Percentiles rank a stretch among this genome's conserved stretches.
Conservation (phyloP, 75 land plant genomes). For the Gnetum montanum region DNA sequence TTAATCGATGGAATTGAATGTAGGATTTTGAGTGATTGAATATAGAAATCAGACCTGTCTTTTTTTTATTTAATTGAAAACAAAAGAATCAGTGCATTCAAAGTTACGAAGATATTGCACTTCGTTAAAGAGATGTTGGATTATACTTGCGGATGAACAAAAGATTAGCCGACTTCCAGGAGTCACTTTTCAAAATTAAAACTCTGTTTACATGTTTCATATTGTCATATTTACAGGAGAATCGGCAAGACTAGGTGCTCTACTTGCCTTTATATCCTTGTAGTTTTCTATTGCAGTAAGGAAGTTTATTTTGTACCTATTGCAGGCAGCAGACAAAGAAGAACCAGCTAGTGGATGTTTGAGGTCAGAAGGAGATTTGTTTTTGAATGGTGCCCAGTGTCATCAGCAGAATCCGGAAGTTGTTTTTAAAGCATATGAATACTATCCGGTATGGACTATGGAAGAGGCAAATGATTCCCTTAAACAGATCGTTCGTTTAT, state of each 20-base stretch:
- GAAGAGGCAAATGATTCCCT: constrained; percentile 41
- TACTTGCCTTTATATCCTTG: background rate
- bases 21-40: too few species aligned
- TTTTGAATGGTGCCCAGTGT: constrained; percentile 53
- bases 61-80: too few species aligned
- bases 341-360: constrained; percentile 36
- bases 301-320: too few species aligned
- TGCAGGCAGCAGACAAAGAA: constrained; percentile 74
- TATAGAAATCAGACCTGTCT: too few species aligned
- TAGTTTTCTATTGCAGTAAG: background rate
- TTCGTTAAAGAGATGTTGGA: too few species aligned
- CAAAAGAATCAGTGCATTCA: too few species aligned
- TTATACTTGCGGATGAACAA: too few species aligned
- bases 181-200: too few species aligned
- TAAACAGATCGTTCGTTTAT: constrained; percentile 31
- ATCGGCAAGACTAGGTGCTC: too few species aligned
- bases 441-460: constrained; percentile 51
- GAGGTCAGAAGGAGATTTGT: constrained; percentile 74
- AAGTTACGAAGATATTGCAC: too few species aligned
- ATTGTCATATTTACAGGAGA: background rate
- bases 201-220: background rate
- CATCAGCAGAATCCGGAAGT: constrained; percentile 4
- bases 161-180: too few species aligned
- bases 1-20: too few species aligned
- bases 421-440: constrained; percentile 49